These are phyloP conservation scores for Sugiyamaella japonica DNA, from an alignment of 1,139 yeast species.

Conservation along the genomic window DNA sequence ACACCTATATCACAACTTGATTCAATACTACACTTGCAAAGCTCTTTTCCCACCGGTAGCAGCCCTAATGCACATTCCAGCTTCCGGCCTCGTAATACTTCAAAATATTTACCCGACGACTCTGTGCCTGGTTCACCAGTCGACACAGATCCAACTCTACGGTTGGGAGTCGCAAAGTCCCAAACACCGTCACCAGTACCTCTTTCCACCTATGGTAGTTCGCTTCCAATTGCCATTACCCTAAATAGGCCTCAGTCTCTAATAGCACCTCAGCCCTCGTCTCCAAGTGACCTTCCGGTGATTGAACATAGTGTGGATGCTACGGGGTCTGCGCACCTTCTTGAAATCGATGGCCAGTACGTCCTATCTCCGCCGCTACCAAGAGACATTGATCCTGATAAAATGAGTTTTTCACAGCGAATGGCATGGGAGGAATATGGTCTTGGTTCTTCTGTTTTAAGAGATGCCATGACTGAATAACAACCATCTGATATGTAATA, in stretches of 20 bases:
- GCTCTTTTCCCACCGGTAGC: neutral
- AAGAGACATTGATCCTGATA: constrained; percentile 29
- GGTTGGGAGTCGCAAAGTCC: neutral
- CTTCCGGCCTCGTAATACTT: constrained; percentile 10
- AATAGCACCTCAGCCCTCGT: neutral
- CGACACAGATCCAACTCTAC: neutral
- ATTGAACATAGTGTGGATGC: neutral
- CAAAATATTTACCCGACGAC: constrained; percentile 15
- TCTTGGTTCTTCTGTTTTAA: constrained; percentile 3
- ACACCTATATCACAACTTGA: neutral
- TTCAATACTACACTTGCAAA: neutral
- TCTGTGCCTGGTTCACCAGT: constrained; percentile 11
- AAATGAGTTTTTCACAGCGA: constrained; percentile 38
- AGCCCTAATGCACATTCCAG: neutral
- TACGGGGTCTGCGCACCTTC: constrained; percentile 2
- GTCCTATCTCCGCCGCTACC: constrained; percentile 6
- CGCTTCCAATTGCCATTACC: constrained; percentile 29
- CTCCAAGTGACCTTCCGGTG: neutral
- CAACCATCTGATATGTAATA: neutral
- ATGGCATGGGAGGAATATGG: constrained; percentile 35
- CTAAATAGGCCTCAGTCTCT: constrained; percentile 4
- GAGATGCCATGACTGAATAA: constrained; percentile 5
- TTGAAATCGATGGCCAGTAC: constrained; percentile 10
- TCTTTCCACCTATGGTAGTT: constrained; percentile 23
- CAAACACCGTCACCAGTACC: neutral